Percentiles rank a stretch among this genome's conserved stretches.
phyloP scores from a whole-genome alignment of 1,139 yeast genomes.

The Sugiyamaella grinbergsii region DNA sequence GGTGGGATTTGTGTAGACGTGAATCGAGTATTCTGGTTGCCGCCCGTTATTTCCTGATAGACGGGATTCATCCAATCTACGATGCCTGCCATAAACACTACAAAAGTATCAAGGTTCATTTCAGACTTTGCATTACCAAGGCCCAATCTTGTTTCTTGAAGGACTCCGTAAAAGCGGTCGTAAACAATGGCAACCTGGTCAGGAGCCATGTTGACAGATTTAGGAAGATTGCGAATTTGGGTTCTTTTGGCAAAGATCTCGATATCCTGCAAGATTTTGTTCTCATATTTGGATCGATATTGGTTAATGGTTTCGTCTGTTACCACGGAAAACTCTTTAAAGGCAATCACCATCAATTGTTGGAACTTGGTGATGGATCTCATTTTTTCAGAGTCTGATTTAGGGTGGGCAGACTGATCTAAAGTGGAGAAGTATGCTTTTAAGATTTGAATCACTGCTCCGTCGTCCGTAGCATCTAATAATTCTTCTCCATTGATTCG shows the following conservation, averaged over 20 bases:
- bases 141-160: constrained; percentile 73
- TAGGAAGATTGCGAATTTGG: constrained; percentile 81
- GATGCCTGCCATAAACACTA: constrained; percentile 72
- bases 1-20: constrained; percentile 25
- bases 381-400: constrained; percentile 63
- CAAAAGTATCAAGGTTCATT: constrained; percentile 75
- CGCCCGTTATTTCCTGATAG: constrained; percentile 23
- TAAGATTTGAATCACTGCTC: constrained; percentile 80
- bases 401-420: constrained; percentile 80
- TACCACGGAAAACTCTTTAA: constrained; percentile 81
- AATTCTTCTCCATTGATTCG: constrained; percentile 85
- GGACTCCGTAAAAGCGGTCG: constrained; percentile 79
- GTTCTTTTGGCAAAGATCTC: constrained; percentile 91
- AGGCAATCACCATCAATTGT: constrained; percentile 85
- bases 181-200: constrained; percentile 70
- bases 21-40: constrained; percentile 1
- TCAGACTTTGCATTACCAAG: constrained; percentile 56
- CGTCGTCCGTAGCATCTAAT: constrained; percentile 83
- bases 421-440: constrained; percentile 79
- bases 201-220: constrained; percentile 59
- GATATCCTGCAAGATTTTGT: constrained; percentile 78
- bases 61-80: constrained; percentile 67
- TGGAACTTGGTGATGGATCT: constrained; percentile 81
- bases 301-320: constrained; percentile 72
- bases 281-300: constrained; percentile 71